Percentiles rank a stretch among this genome's conserved stretches.
phyloP scores from a whole-genome alignment of 2,329 filamentous ascomycete genomes.

The Allantophomopsis lycopodina region DNA sequence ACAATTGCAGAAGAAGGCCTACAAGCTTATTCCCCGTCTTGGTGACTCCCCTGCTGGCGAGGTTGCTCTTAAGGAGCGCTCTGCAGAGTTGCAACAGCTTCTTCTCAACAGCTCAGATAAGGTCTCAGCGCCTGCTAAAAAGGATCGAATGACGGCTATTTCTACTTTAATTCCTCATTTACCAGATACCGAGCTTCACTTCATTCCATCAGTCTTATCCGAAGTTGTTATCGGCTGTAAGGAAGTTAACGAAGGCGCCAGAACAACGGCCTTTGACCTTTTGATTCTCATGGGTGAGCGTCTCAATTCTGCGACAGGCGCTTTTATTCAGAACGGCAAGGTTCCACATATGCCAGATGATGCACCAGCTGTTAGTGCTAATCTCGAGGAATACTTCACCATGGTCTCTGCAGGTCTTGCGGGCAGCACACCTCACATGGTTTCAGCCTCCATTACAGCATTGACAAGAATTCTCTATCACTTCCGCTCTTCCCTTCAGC shows the following conservation, averaged over 20 bases:
- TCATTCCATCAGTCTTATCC: conserved; percentile 81
- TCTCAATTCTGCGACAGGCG: conserved; percentile 52
- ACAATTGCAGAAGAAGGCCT: conserved; percentile 96
- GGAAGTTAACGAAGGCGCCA: conserved; percentile 90
- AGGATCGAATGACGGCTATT: conserved; percentile 77
- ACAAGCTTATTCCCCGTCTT: conserved; percentile 90
- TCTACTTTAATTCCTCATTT: conserved; percentile 68
- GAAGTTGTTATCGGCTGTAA: conserved; percentile 96
- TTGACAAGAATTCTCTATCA: conserved; percentile 88
- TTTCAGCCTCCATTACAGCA: conserved; percentile 91
- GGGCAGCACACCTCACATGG: conserved; percentile 89
- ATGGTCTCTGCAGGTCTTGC: conserved; percentile 96
- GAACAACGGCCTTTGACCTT: conserved; percentile 79
- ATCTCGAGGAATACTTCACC: conserved; percentile 89
- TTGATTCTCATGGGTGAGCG: conserved; percentile 79
- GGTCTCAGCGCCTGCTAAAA: conserved; percentile 71
- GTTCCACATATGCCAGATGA: conserved; percentile 77
- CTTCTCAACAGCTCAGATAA: conserved; percentile 70
- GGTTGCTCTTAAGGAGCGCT: conserved; percentile 63
- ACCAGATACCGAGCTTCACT: conserved; percentile 68
- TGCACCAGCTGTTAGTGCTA: conserved; percentile 64
- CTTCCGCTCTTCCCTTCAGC: conserved; percentile 59
- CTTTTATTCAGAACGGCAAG: conserved; percentile 70
- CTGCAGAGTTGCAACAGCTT: conserved; percentile 66
- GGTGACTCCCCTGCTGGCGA: conserved; percentile 68